Base-by-base conservation (phyloP, 345 rosid genomes). In the Linum lewisii region DNA sequence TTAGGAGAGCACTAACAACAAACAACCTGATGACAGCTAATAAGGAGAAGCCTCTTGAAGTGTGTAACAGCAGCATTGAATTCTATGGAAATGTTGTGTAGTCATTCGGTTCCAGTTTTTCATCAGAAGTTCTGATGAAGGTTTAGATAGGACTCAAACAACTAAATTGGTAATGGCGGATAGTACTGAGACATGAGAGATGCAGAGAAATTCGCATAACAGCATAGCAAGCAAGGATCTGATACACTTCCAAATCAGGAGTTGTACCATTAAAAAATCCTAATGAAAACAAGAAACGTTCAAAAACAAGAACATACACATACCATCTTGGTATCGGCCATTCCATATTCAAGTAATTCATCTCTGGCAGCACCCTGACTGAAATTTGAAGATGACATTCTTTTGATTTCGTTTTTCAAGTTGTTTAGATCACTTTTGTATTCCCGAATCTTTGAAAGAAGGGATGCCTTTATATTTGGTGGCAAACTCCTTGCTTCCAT, bases 381-480 rank as follows among this genome's bases (percentile, higher is more conserved):
- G 37, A 58, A 57, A 59, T 49, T 59, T 45, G 64, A 63, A 54
- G 68, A 66, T 23, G 67, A 65, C 14, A 66, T 58, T 34, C 64
- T 58, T 51, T 66, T 63, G 19, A 72, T 67, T 54, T 66, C 71
- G 47, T 61, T 66, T 54, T 72, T 72, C 53, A 72, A 51, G 36
- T 72, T 72, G 75, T 58, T 72, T 14, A 72, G 61, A 66, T 72
- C 75, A 5, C 68, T 66, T 56, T 72, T 66, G 11, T 66, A 66
- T 23, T 72, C 75, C 63, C 71, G 66, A 64, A 72, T 62, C 63
- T 72, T 72, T 62, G 75, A 68, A 59, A 72, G 54, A 62, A 72
- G 75, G 13, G 63, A 67, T 37, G 61, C 71, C 68, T 66, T 66
- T 32, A 66, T 66, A 66, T 72, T 72, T 47, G 75, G 71, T 24